Percentiles rank a stretch among this genome's conserved stretches.
These are phyloP conservation scores for Porogramme epimiltina DNA, from an alignment of 1,284 basidiomycete genomes.

Conservation along the genomic window DNA sequence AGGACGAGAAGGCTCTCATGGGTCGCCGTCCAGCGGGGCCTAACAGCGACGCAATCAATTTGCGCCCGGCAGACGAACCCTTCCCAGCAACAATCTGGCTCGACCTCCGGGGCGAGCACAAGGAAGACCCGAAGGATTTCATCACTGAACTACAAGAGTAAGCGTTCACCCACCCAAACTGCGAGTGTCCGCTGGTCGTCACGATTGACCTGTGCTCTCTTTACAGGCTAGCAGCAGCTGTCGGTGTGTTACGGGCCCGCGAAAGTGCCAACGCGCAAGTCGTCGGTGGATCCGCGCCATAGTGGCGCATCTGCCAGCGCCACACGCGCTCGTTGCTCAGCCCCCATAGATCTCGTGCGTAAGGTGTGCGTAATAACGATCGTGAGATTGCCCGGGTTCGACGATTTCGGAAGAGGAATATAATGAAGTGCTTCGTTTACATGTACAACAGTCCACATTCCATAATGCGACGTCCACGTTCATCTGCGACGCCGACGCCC, in stretches of 20 bases:
- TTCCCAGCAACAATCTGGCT: conserved; percentile 28
- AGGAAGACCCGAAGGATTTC: conserved; percentile 22
- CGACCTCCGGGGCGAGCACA: conserved; percentile 24
- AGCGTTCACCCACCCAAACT: conserved; percentile 16
- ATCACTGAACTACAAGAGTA: conserved; percentile 19
- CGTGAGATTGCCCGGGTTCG: conserved; percentile 1
- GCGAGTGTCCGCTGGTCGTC: too few species aligned
- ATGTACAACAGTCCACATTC: conserved; percentile 13
- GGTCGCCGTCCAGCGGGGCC: too few species aligned
- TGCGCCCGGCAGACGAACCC: conserved; percentile 6
- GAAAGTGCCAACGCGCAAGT: too few species aligned
- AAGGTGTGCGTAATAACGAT: conserved; percentile 5
- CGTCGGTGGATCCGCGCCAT: too few species aligned
- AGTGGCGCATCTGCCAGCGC: too few species aligned
- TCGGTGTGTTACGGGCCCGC: too few species aligned
- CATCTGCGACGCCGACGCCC: conserved; percentile 13
- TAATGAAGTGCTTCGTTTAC: conserved; percentile 14
- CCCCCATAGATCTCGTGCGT: too few species aligned
- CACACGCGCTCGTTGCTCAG: too few species aligned
- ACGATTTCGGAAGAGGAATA: background rate
- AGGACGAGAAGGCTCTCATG: conserved; percentile 9
- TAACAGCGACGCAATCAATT: too few species aligned
- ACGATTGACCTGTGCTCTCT: too few species aligned
- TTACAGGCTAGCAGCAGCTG: too few species aligned
- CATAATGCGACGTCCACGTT: conserved; percentile 16